Conservation (phyloP, 257 asterid species). For the Solanum tarapatanum region DNA sequence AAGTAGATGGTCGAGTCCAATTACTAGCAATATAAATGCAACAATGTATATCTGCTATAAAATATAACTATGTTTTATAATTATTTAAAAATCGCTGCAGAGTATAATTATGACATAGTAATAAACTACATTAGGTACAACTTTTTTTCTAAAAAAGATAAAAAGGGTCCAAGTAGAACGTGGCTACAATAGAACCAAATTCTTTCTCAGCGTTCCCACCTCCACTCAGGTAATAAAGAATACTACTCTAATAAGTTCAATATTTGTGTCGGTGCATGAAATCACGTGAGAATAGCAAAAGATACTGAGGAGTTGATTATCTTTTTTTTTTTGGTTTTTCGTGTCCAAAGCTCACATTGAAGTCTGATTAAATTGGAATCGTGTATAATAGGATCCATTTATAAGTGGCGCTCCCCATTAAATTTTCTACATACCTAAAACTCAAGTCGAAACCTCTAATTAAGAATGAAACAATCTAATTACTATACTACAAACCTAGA, state of each 20-base stretch:
- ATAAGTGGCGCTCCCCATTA: accelerated
- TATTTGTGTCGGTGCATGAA: neutral
- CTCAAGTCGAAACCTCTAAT: accelerated
- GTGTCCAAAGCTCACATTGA: accelerated
- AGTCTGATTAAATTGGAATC: accelerated
- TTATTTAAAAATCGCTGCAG: neutral
- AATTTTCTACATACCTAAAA: accelerated
- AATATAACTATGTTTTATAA: no score
- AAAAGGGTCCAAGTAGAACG: neutral
- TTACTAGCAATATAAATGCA: neutral
- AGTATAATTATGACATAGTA: neutral
- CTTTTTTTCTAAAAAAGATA: neutral
- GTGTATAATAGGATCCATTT: accelerated
- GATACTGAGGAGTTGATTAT: neutral
- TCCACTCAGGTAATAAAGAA: neutral
- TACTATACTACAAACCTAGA: no score
- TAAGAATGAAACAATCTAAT: accelerated
- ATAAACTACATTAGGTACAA: neutral
- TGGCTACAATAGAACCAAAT: neutral
- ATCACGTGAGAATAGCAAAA: neutral
- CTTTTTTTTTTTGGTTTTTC: no score
- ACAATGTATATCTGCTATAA: neutral
- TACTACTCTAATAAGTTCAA: neutral
- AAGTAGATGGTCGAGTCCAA: neutral
- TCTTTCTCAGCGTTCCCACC: neutral